Evolutionary conservation across 768 basidiomycete genomes (phyloP).

Genomic region (Termitomyces sp.): DNA sequence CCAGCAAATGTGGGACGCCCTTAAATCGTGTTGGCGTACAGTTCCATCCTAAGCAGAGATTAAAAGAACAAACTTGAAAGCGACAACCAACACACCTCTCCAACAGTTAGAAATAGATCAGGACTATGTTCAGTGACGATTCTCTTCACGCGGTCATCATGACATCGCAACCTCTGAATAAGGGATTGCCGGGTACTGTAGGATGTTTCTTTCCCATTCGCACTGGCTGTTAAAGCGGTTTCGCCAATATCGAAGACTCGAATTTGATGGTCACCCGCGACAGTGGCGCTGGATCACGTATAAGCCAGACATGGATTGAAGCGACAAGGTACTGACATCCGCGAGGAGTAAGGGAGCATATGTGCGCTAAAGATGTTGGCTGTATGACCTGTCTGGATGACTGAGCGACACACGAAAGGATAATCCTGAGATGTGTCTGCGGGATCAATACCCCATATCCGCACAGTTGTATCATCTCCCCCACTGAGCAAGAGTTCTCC

Average conservation of each 20-base stretch:
- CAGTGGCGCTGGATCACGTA: constrained; percentile 46
- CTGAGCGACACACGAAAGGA: constrained; percentile 58
- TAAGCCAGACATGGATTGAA: constrained; percentile 3
- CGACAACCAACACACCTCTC: constrained; percentile 48
- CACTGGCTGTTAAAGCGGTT: constrained; percentile 24
- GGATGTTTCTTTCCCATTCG: constrained; percentile 36
- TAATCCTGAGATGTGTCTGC: constrained; percentile 40
- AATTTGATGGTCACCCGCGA: constrained; percentile 71
- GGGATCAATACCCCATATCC: constrained; percentile 71
- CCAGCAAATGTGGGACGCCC: constrained; percentile 62
- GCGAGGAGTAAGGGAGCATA: constrained; percentile 73
- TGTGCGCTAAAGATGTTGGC: constrained; percentile 84
- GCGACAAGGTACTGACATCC: constrained; percentile 47
- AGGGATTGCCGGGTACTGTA: constrained; percentile 43
- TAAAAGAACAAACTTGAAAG: not conserved
- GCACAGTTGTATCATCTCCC: constrained; percentile 72
- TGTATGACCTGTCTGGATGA: constrained; percentile 75
- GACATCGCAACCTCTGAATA: constrained; percentile 60
- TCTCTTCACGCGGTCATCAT: constrained; percentile 67
- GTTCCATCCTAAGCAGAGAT: constrained; percentile 59
- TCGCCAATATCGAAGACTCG: constrained; percentile 70
- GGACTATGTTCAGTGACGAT: constrained; percentile 78
- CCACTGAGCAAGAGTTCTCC: constrained; percentile 64
- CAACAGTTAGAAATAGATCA: constrained; percentile 70
- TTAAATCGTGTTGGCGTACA: constrained; percentile 83